These are phyloP conservation scores for Didymella lethalis DNA, from an alignment of 2,329 filamentous ascomycete species.

Conservation along the genomic window DNA sequence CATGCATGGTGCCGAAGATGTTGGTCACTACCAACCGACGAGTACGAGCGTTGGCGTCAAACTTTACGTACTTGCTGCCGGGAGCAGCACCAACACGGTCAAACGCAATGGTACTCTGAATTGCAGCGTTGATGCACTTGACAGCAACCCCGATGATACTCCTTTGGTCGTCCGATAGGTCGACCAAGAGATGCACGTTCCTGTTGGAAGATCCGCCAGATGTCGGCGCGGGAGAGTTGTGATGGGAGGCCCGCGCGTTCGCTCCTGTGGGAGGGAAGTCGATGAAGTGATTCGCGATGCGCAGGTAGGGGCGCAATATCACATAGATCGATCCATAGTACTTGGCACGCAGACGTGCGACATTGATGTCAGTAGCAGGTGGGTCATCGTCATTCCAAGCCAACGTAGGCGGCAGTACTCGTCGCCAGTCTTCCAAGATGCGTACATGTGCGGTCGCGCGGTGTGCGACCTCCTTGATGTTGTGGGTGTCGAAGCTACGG, in stretches of 20 bases:
- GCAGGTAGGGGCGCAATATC: constrained; percentile 80
- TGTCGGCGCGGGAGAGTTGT: constrained; percentile 57
- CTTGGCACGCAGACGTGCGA: constrained; percentile 86
- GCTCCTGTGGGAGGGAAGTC: constrained; percentile 52
- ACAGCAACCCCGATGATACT: constrained; percentile 40
- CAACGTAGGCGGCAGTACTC: constrained; percentile 61
- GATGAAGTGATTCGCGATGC: constrained; percentile 64
- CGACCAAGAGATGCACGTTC: constrained; percentile 39
- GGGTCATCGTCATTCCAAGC: constrained; percentile 72
- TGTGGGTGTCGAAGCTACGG: constrained; percentile 46
- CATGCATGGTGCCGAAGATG: constrained; percentile 64
- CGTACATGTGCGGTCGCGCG: constrained; percentile 46
- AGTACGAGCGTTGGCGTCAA: constrained; percentile 64
- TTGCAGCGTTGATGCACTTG: constrained; percentile 64
- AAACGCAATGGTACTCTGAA: constrained; percentile 87
- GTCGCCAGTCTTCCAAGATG: constrained; percentile 63
- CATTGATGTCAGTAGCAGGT: constrained; percentile 78
- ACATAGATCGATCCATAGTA: constrained; percentile 94
- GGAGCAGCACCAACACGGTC: constrained; percentile 61
- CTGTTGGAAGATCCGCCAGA: constrained; percentile 32
- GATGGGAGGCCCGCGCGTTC: constrained; percentile 47
- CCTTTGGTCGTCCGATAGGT: constrained; percentile 36
- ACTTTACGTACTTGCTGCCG: constrained; percentile 35
- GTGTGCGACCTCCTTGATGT: constrained; percentile 41
- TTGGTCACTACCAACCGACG: constrained; percentile 88